Percentiles rank a stretch among this genome's conserved stretches.
phyloP scores from a whole-genome alignment of 306 rosid species.

The Datisca glomerata region DNA sequence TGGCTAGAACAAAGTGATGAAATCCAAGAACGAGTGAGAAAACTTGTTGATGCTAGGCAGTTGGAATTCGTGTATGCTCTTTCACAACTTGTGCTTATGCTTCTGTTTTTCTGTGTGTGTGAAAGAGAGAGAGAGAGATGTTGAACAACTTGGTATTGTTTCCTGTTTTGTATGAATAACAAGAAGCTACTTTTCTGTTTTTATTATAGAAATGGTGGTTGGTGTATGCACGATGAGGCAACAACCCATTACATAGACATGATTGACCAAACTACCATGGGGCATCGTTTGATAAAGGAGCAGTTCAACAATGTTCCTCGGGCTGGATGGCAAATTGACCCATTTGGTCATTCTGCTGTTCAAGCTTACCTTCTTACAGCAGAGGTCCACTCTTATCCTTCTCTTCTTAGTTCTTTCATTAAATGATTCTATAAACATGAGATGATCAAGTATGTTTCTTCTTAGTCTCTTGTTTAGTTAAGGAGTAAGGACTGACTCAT shows the following conservation, averaged over 20 bases:
- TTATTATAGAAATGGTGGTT: conserved; percentile 73
- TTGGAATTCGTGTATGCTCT: conserved; percentile 60
- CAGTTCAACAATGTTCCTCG: conserved; percentile 53
- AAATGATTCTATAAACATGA: too few species aligned
- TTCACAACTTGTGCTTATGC: neutral
- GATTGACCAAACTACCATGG: conserved; percentile 88
- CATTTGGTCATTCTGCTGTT: conserved; percentile 86
- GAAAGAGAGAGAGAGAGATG: neutral
- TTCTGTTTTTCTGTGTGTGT: neutral
- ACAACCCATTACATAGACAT: conserved; percentile 74
- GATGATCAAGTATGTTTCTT: too few species aligned
- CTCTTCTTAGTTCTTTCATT: neutral
- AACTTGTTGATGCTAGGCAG: conserved; percentile 49
- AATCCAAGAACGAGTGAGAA: conserved; percentile 43
- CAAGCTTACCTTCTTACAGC: conserved; percentile 75
- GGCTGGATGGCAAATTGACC: conserved; percentile 93
- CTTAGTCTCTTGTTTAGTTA: too few species aligned
- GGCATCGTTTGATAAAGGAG: conserved; percentile 52
- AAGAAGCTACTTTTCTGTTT: neutral
- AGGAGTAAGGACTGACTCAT: too few species aligned
- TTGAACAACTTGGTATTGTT: neutral
- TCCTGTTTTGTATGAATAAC: neutral
- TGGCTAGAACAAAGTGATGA: conserved; percentile 54
- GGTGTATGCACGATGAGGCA: conserved; percentile 99
- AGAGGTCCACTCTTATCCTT: conserved; percentile 31